Evolutionary conservation across 352 stramenopile species (phyloP).

Genomic region (Phytophthora tubulina): DNA sequence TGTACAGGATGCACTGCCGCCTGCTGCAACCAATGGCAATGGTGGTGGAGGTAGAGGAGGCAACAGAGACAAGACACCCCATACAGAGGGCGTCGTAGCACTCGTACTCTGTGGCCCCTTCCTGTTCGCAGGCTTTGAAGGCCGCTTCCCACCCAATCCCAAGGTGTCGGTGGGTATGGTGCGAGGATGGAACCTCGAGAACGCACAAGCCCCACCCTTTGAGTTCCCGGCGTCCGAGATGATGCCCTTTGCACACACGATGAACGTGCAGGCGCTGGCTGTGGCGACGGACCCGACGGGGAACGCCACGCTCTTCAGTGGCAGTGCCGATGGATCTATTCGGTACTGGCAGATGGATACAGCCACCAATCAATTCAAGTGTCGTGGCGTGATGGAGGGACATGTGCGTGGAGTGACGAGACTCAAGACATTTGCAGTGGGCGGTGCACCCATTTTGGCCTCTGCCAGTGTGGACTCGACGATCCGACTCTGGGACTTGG

Average conservation of each 20-base stretch:
- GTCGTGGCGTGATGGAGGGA: constrained; percentile 75
- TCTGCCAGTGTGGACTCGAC: constrained; percentile 86
- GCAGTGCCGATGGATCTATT: constrained; percentile 77
- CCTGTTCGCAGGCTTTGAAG: constrained; percentile 87
- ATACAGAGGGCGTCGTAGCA: constrained; percentile 67
- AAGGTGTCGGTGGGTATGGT: constrained; percentile 79
- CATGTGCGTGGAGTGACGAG: constrained; percentile 83
- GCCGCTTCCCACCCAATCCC: constrained; percentile 61
- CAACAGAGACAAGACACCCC: constrained; percentile 30
- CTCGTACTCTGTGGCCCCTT: constrained; percentile 81
- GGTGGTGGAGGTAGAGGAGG: constrained; percentile 16
- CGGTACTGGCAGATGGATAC: constrained; percentile 87
- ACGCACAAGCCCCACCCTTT: constrained; percentile 64
- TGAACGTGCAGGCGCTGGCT: constrained; percentile 76
- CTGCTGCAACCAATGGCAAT: constrained; percentile 14
- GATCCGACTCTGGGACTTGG: constrained; percentile 86
- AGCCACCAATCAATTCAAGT: constrained; percentile 77
- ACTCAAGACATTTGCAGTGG: constrained; percentile 86
- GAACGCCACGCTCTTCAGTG: constrained; percentile 81
- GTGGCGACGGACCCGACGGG: constrained; percentile 74
- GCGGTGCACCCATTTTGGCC: constrained; percentile 69
- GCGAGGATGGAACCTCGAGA: constrained; percentile 87
- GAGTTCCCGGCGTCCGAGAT: constrained; percentile 69
- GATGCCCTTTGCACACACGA: constrained; percentile 83
- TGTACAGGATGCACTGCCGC: constrained; percentile 47